phyloP scores from a whole-genome alignment of 768 basidiomycete species.

The Hypholoma sublateritium region DNA sequence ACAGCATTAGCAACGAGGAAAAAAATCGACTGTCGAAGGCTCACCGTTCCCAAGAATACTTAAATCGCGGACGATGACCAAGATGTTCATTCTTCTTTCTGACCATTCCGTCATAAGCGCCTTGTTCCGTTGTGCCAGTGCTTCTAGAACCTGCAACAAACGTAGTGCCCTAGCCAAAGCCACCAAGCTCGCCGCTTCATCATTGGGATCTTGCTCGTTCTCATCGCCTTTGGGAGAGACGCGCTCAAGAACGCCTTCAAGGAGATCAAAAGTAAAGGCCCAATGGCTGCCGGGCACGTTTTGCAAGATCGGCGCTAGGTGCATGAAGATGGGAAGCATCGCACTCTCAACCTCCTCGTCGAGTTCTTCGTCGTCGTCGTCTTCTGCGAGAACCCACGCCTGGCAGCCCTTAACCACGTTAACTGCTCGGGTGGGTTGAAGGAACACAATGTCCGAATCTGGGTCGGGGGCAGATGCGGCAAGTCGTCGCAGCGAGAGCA shows the following conservation, averaged over 20 bases:
- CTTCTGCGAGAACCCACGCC: slow-evolving; percentile 69
- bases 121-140: slow-evolving; percentile 73
- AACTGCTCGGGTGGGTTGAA: slow-evolving; percentile 82
- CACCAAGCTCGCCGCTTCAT: slow-evolving; percentile 52
- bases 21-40: slow-evolving; percentile 13
- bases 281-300: slow-evolving; percentile 86
- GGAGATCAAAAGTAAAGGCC: slow-evolving; percentile 87
- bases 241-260: slow-evolving; percentile 83
- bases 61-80: slow-evolving; percentile 62
- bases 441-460: slow-evolving; percentile 79
- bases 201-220: slow-evolving; percentile 32
- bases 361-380: slow-evolving; percentile 69
- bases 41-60: slow-evolving; percentile 54
- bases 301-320: slow-evolving; percentile 86
- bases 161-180: slow-evolving; percentile 68
- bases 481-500: slow-evolving; percentile 67
- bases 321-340: slow-evolving; percentile 70
- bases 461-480: slow-evolving; percentile 72
- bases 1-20: not conserved
- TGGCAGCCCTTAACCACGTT: slow-evolving; percentile 86
- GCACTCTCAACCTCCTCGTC: slow-evolving; percentile 78
- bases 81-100: slow-evolving; percentile 47
- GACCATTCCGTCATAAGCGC: slow-evolving; percentile 69
- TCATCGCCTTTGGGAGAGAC: slow-evolving; percentile 10
- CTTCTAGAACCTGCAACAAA: slow-evolving; percentile 66